Percentiles rank a stretch among this genome's conserved stretches.
phyloP scores from a whole-genome alignment of 1,284 basidiomycete species.

The Microbotryum scabiosae region DNA sequence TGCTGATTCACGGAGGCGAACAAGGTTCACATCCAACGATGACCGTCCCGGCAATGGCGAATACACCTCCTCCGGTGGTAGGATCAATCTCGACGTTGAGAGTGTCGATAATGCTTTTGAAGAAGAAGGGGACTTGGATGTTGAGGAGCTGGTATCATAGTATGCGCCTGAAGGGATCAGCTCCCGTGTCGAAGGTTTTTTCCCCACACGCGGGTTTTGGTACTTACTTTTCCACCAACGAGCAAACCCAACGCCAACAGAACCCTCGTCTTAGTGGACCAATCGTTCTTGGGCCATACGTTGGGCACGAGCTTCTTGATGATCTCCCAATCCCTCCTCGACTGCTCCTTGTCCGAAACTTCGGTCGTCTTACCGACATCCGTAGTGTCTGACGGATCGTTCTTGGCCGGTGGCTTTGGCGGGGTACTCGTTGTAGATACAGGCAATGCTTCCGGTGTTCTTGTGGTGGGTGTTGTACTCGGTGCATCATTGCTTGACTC shows the following conservation, averaged over 20 bases:
- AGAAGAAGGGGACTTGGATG: conserved; percentile 93
- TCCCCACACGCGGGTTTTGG: no score
- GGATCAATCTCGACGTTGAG: conserved; percentile 74
- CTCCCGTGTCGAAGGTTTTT: background rate
- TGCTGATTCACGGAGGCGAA: background rate
- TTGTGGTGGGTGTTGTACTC: background rate
- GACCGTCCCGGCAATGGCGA: conserved; percentile 80
- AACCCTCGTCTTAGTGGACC: conserved; percentile 58
- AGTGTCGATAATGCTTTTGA: conserved; percentile 83
- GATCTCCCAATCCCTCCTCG: conserved; percentile 39
- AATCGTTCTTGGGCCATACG: conserved; percentile 52
- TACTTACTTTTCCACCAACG: conserved; percentile 70
- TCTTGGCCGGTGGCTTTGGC: background rate
- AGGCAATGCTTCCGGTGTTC: background rate
- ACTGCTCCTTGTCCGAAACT: conserved; percentile 25
- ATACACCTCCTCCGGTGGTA: conserved; percentile 57
- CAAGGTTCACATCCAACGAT: conserved; percentile 76
- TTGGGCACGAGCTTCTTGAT: conserved; percentile 49
- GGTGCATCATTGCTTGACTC: background rate
- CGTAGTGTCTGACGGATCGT: background rate
- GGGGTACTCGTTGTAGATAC: background rate
- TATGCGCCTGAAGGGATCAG: background rate
- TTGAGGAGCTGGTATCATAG: conserved; percentile 61
- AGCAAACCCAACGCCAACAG: conserved; percentile 72
- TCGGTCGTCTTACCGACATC: conserved; percentile 11